Percentiles rank a stretch among this genome's conserved stretches.
Conservation (phyloP, 148 eudicot species). For the Amaranthus hypochondriacus region DNA sequence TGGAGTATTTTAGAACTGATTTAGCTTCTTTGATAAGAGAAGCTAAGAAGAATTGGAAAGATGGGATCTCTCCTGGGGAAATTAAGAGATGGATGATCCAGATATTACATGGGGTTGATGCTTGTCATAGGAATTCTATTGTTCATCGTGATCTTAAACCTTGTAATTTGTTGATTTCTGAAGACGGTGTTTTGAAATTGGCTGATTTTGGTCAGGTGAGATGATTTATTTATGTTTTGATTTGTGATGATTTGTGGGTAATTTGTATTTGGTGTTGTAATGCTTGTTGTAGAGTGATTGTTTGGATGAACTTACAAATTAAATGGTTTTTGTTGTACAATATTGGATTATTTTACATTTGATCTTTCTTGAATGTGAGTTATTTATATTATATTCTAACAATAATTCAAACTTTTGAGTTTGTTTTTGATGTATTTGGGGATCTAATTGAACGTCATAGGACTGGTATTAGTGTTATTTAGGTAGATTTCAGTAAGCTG, state of each 20-base stretch:
- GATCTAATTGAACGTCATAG: not conserved
- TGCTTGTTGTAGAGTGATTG: not conserved
- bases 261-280: too few species aligned
- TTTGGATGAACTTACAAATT: not conserved
- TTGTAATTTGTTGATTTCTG: slow-evolving; percentile 63
- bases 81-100: slow-evolving; percentile 78
- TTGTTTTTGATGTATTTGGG: not conserved
- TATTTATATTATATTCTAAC: too few species aligned
- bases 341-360: not conserved
- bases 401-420: not conserved
- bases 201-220: slow-evolving; percentile 96
- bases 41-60: slow-evolving; percentile 42
- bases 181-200: slow-evolving; percentile 66
- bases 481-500: too few species aligned
- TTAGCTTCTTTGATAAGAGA: slow-evolving; percentile 47
- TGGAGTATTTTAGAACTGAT: slow-evolving; percentile 65
- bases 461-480: not conserved
- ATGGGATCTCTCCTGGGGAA: slow-evolving; percentile 50
- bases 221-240: slow-evolving; percentile 9
- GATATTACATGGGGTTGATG: slow-evolving; percentile 69
- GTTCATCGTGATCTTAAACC: slow-evolving; percentile 91
- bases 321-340: too few species aligned
- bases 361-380: not conserved
- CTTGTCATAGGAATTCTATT: slow-evolving; percentile 72
- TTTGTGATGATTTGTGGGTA: not conserved